These are phyloP conservation scores for Ammopiptanthus mongolicus DNA, from an alignment of 306 rosid genomes.

Conservation along the genomic window DNA sequence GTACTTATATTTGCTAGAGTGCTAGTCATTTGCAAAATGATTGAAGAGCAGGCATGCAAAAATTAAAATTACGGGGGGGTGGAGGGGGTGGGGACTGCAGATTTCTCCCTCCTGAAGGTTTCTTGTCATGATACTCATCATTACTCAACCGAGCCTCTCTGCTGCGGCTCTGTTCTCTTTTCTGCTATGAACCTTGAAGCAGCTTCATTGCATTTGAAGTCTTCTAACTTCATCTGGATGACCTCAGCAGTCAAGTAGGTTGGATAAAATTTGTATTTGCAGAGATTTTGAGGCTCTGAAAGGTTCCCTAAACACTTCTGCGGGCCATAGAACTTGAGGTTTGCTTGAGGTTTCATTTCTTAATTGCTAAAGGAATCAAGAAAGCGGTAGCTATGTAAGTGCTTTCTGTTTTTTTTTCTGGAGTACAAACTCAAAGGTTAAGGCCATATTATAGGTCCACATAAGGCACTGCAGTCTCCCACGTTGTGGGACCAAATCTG, in stretches of 20 bases:
- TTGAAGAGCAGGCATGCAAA: neutral
- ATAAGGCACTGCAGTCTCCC: neutral
- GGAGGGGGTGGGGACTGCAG: neutral
- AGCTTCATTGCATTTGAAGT: slow-evolving; percentile 27
- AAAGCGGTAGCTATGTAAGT: neutral
- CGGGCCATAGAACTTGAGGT: neutral
- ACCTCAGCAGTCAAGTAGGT: slow-evolving; percentile 15
- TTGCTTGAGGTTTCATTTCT: slow-evolving; percentile 24
- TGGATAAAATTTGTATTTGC: slow-evolving; percentile 36
- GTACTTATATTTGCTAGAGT: neutral
- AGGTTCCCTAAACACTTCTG: neutral
- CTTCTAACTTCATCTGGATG: slow-evolving; percentile 29
- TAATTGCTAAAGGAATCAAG: neutral
- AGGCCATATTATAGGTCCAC: slow-evolving; percentile 14
- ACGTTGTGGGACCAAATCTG: slow-evolving; percentile 9
- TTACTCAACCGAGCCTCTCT: slow-evolving; percentile 24
- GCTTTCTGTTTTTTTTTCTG: neutral
- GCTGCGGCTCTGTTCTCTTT: slow-evolving; percentile 3
- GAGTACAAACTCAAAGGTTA: neutral
- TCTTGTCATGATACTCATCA: neutral
- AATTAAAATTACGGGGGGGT: no score
- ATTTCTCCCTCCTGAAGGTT: neutral
- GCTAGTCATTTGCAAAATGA: neutral
- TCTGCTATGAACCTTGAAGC: slow-evolving; percentile 24
- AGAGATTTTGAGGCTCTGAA: slow-evolving; percentile 9